Conservation (phyloP, 1,284 basidiomycete species). For the Ganoderma leucocontextum region DNA sequence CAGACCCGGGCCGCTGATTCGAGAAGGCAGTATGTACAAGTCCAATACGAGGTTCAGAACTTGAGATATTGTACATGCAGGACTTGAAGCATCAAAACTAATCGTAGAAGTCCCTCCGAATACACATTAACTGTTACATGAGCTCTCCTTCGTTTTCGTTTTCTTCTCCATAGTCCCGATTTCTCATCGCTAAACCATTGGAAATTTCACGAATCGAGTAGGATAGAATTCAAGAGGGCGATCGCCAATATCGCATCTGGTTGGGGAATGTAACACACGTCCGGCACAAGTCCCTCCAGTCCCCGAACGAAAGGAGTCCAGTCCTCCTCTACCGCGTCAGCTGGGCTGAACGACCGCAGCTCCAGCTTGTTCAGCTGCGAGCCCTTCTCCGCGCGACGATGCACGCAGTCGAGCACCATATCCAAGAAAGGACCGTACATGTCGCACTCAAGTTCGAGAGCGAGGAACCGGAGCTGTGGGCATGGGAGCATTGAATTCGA, state of each 20-base stretch:
- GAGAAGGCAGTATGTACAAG: too few species aligned
- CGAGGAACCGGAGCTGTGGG: background rate
- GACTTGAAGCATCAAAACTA: background rate
- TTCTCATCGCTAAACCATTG: background rate
- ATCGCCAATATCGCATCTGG: background rate
- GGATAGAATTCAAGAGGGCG: background rate
- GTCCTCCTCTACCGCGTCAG: background rate
- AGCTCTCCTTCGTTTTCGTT: background rate
- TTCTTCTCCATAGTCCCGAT: background rate
- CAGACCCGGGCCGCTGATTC: too few species aligned
- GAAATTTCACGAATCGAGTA: background rate
- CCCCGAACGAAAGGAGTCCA: background rate
- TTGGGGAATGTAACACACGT: background rate
- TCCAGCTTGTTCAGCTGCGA: background rate
- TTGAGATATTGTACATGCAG: too few species aligned
- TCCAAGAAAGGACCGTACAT: background rate
- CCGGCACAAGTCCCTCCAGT: background rate
- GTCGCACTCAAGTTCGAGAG: background rate
- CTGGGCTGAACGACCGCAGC: background rate
- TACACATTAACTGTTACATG: background rate
- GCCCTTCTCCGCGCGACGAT: background rate
- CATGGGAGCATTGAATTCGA: background rate
- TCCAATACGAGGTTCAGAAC: background rate
- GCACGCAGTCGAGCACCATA: background rate
- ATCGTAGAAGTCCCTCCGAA: background rate